Evolutionary conservation across 23 red algal genomes (phyloP), one percentile per base, ranked within the genome.

Genomic region (Cyanidium caldarium): DNA sequence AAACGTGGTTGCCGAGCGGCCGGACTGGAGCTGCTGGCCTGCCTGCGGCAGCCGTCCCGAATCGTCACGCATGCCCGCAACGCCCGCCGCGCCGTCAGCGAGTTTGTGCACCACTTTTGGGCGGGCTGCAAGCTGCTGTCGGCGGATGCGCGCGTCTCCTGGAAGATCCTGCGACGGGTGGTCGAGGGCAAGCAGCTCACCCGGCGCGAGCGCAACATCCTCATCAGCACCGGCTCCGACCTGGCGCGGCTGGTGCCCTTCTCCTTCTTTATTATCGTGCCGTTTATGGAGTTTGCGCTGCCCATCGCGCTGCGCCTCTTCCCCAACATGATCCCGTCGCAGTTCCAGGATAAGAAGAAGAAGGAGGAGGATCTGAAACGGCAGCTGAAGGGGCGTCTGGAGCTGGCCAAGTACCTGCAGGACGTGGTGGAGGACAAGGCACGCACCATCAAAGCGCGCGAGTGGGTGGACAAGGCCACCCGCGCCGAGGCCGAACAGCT

Each of bases 261-360:
- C 57, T 87, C 83, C 17, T 75, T 95, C 45, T 95, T 95, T 73
- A 42, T 95, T 28, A 81, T 95, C 35, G 82, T 95, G 30, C 90
- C 90, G 15, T 73, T 95, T 3, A 86, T 86, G 57, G 90, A 95
- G 56, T 95, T 95, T 82, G 90, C 90, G 20, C 70, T 95, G 38
- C 90, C 90, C 0, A 77, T 95, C 76, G 90, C 90, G 10, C 68
- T 95, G 16, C 44, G 81, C 40, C 44, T 95, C 12, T 95, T 95
- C 69, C 90, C 90, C 17, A 95, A 95, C 56, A 95, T 95, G 90
- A 79, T 95, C 23, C 90, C 90, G 20, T 88, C 83, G 21, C 90
- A 95, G 40, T 95, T 95, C 56, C 90, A 95, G 84, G 90, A 95
- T 66, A 78, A 77, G 34, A 85, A 87, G 83, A 95, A 95, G 44